These are phyloP conservation scores for Sordariomycetes sp. DNA, from an alignment of 2,329 filamentous ascomycete species.

Conservation along the genomic window DNA sequence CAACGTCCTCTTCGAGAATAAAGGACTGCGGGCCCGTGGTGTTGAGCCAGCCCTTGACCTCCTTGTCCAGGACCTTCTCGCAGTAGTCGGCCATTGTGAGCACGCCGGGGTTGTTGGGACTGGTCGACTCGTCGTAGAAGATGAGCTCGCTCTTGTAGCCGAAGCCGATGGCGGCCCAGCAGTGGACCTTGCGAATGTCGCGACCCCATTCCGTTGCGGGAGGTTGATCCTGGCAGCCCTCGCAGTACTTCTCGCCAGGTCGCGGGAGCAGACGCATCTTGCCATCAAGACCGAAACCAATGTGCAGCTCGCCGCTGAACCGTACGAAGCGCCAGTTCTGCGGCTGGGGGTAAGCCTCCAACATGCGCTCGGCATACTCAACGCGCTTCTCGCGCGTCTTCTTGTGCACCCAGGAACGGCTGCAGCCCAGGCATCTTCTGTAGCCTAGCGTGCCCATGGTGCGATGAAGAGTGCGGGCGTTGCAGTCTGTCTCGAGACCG, in stretches of 20 bases:
- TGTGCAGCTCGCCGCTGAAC: constrained; percentile 27
- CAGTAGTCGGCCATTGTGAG: constrained; percentile 25
- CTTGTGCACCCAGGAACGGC: constrained; percentile 18
- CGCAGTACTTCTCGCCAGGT: constrained; percentile 22
- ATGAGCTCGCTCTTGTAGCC: constrained; percentile 26
- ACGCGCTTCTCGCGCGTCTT: constrained; percentile 20
- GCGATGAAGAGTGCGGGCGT: constrained; percentile 24
- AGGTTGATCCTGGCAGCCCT: constrained; percentile 11
- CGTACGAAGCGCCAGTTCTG: constrained; percentile 21
- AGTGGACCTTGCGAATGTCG: constrained; percentile 22
- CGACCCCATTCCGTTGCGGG: constrained; percentile 18
- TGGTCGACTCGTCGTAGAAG: constrained; percentile 26
- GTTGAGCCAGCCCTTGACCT: constrained; percentile 22
- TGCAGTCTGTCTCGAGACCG: constrained; percentile 20
- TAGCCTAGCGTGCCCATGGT: constrained; percentile 27
- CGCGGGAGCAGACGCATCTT: constrained; percentile 22
- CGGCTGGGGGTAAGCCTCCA: constrained; percentile 18
- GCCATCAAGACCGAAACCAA: constrained; percentile 27
- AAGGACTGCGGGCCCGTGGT: constrained; percentile 11
- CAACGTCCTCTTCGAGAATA: constrained; percentile 23
- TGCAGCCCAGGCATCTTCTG: constrained; percentile 21
- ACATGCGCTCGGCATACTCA: constrained; percentile 22
- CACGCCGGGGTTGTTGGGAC: constrained; percentile 18
- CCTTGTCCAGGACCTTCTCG: constrained; percentile 21
- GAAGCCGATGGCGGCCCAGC: constrained; percentile 24